A percentile compares a stretch with the other conserved stretches of the same genome.
phyloP scores from a whole-genome alignment of 306 rosid genomes.

The Arachis hypogaea region DNA sequence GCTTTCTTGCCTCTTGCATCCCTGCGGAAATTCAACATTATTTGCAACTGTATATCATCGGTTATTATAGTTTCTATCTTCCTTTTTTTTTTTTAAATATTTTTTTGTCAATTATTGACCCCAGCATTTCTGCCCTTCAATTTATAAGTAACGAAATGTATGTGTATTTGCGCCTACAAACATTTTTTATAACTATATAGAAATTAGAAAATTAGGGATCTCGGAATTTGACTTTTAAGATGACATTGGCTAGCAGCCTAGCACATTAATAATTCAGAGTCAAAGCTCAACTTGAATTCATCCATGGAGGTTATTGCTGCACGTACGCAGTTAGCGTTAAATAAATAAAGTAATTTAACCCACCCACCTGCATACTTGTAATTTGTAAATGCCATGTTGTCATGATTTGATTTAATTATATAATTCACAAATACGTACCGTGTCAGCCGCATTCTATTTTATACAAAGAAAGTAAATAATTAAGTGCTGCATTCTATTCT shows the following conservation, averaged over 20 bases:
- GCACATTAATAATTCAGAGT: background rate
- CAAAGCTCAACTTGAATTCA: slow-evolving; percentile 5
- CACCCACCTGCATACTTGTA: background rate
- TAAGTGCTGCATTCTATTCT: no score
- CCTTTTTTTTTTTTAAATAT: no score
- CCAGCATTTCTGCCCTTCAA: background rate
- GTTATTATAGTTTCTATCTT: no score
- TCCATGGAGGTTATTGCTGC: slow-evolving; percentile 9
- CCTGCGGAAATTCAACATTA: no score
- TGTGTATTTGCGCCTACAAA: no score
- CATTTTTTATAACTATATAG: no score
- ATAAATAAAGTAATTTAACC: background rate
- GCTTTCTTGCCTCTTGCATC: background rate
- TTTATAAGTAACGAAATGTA: background rate
- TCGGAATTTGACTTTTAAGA: background rate
- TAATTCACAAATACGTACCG: no score
- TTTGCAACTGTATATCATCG: no score
- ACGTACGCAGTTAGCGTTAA: background rate
- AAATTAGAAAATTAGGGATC: background rate
- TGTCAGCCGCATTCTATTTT: background rate
- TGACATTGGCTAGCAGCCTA: background rate
- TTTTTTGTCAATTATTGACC: background rate
- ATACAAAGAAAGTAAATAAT: background rate
- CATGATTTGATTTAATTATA: background rate
- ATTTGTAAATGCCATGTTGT: background rate